phyloP scores from a whole-genome alignment of 257 asterid species.

The Leonotis leonurus region DNA sequence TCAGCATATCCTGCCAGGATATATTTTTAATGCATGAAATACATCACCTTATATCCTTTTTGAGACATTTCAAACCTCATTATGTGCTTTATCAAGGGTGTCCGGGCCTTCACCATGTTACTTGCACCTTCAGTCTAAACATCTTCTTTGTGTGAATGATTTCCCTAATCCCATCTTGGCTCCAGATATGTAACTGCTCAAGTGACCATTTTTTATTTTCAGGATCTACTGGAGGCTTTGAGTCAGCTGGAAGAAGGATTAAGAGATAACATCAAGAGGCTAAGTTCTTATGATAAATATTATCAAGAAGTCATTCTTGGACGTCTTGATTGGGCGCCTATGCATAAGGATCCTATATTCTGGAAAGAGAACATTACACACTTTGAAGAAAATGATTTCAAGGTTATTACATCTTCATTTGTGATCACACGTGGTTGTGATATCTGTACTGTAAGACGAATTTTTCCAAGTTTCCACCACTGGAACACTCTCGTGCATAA shows the following conservation, averaged over 20 bases:
- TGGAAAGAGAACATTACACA: constrained; percentile 65
- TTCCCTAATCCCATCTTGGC: too few relatives aligned
- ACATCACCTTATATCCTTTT: background rate
- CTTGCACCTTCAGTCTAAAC: too few relatives aligned
- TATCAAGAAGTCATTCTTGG: constrained; percentile 92
- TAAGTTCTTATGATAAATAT: constrained; percentile 77
- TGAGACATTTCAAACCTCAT: too few relatives aligned
- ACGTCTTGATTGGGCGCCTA: constrained; percentile 87
- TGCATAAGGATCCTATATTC: constrained; percentile 85
- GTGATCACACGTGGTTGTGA: background rate
- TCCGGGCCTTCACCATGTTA: too few relatives aligned
- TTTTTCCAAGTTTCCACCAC: background rate
- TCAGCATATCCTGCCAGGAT: background rate
- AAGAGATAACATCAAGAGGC: constrained; percentile 60
- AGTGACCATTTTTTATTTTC: constrained; percentile 8
- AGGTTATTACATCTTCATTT: constrained; percentile 35
- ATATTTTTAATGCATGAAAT: background rate
- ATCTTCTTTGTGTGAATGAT: too few relatives aligned
- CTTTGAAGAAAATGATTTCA: constrained; percentile 83
- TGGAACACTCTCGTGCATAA: background rate
- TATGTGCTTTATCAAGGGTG: background rate
- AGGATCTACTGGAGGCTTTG: constrained; percentile 83
- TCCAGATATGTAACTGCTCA: constrained; percentile 15
- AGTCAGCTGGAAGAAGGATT: constrained; percentile 71
- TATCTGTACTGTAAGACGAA: background rate